Percentiles rank a stretch among this genome's conserved stretches.
These are phyloP conservation scores for Starmerella gropengiesseri DNA, from an alignment of 805 yeast genomes.

Conservation along the genomic window DNA sequence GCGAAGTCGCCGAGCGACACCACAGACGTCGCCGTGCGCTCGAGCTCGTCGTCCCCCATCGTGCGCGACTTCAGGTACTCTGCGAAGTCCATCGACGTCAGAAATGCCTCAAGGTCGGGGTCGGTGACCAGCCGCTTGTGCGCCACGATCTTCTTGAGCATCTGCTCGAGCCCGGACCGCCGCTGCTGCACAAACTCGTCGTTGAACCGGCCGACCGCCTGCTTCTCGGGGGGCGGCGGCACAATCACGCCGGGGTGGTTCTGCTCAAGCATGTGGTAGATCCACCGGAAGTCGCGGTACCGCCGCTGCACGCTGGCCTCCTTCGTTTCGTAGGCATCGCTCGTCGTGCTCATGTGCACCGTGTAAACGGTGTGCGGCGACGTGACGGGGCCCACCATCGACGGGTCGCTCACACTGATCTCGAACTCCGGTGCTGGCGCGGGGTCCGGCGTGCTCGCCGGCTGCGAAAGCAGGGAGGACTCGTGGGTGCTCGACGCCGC, in stretches of 20 bases:
- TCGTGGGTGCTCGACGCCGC: neutral
- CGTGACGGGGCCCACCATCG: slow-evolving; percentile 69
- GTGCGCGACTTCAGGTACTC: slow-evolving; percentile 46
- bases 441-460: neutral
- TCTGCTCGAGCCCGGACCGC: slow-evolving; percentile 70
- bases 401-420: slow-evolving; percentile 17
- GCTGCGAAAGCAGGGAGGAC: neutral
- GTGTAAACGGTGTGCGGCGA: slow-evolving; percentile 81
- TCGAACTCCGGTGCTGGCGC: slow-evolving; percentile 7
- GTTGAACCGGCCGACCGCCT: slow-evolving; percentile 82
- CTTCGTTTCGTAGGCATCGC: slow-evolving; percentile 31
- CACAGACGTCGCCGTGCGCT: slow-evolving; percentile 11
- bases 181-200: slow-evolving; percentile 82
- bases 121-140: slow-evolving; percentile 53
- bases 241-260: slow-evolving; percentile 83
- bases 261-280: slow-evolving; percentile 73
- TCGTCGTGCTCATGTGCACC: slow-evolving; percentile 51
- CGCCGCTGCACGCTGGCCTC: slow-evolving; percentile 63
- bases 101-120: slow-evolving; percentile 63
- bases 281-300: slow-evolving; percentile 88
- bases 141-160: slow-evolving; percentile 63
- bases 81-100: slow-evolving; percentile 60
- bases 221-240: slow-evolving; percentile 95
- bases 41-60: slow-evolving; percentile 41
- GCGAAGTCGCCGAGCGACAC: neutral